Percentiles rank a stretch among this genome's conserved stretches.
Conservation (phyloP, 2,329 filamentous ascomycete genomes). For the Furcasterigmium sp. region DNA sequence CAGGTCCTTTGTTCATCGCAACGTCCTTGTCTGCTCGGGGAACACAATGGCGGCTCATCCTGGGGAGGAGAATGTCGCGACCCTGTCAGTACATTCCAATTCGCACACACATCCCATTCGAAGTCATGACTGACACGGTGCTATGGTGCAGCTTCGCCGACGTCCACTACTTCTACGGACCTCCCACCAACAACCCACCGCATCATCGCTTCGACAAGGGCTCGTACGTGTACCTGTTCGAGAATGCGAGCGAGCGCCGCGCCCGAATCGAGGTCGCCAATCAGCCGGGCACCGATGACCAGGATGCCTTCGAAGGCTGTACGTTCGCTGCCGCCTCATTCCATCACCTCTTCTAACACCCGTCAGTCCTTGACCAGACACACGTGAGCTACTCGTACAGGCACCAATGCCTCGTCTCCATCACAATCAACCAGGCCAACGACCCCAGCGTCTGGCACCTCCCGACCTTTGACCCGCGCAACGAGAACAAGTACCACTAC, state of each 20-base stretch:
- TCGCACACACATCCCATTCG: neutral
- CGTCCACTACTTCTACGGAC: constrained; percentile 72
- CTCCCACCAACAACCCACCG: constrained; percentile 60
- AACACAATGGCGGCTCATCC: constrained; percentile 37
- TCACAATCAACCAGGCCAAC: constrained; percentile 53
- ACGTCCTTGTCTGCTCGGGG: neutral
- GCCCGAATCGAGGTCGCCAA: constrained; percentile 75
- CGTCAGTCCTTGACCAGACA: constrained; percentile 59
- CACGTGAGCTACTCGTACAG: constrained; percentile 67
- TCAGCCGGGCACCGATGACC: constrained; percentile 65
- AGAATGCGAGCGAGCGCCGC: constrained; percentile 61
- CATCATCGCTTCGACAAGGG: constrained; percentile 78
- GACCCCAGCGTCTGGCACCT: constrained; percentile 66
- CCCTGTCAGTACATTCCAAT: constrained; percentile 34
- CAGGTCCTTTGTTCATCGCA: neutral
- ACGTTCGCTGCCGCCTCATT: constrained; percentile 28
- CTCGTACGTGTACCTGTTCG: constrained; percentile 76
- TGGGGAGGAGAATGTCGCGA: constrained; percentile 46
- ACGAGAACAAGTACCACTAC: constrained; percentile 76
- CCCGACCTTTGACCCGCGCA: constrained; percentile 64
- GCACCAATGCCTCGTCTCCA: constrained; percentile 65
- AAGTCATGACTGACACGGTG: constrained; percentile 16
- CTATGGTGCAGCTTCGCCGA: constrained; percentile 60
- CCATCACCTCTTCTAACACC: neutral
- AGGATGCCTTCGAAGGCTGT: constrained; percentile 77